Evolutionary conservation across 108 stramenopile genomes (phyloP), one percentile per base, ranked within the genome.

Genomic region (Pseudonitzschia multistriata): DNA sequence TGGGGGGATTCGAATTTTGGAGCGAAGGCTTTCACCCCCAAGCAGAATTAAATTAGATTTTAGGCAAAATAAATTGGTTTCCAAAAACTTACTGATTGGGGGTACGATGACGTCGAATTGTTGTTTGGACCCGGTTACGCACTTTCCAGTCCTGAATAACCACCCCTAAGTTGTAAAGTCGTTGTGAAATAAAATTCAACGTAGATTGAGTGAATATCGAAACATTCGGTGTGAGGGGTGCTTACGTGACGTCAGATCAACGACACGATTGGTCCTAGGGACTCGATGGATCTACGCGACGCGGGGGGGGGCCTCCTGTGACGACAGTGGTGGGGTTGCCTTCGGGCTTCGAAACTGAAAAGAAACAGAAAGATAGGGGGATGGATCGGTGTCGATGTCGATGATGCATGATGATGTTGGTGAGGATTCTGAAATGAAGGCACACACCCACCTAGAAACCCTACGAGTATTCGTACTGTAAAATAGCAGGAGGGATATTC

Each of bases 51-150:
- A 2, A 45, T 17, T 10, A 39, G 37, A 39, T 13, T 45, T 10
- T 45, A 45, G 11, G 17, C 13, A 45, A 45, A 45, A 13, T 17
- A 45, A 45, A 17, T 17, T 45, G 42, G 5, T 45, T 13, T 1
- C 3, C 2, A 45, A 45, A 8, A 17, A 2, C 11, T 1, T 45
- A 13, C 17, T 10, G 42, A 8, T 45, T 45, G 15, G 57, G 57
- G 34, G 57, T 59, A n/a, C 19, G 57, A 59, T 59, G 57, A 59
- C 57, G 57, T 59, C 57, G 57, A 33, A 59, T 59, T 59, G 57
- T 59, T 59, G 57, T 59, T 59, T 59, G 14, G 34, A 17, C 15
- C 15, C 29, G 24, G 25, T 7, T 25, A 25, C 21, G 50, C 3
- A 52, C 50, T 10, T 52, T 52, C 42, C 15, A 52, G 25, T 52